Base-by-base conservation (phyloP, 2,329 filamentous ascomycete species). In the Laburnicola sp. region DNA sequence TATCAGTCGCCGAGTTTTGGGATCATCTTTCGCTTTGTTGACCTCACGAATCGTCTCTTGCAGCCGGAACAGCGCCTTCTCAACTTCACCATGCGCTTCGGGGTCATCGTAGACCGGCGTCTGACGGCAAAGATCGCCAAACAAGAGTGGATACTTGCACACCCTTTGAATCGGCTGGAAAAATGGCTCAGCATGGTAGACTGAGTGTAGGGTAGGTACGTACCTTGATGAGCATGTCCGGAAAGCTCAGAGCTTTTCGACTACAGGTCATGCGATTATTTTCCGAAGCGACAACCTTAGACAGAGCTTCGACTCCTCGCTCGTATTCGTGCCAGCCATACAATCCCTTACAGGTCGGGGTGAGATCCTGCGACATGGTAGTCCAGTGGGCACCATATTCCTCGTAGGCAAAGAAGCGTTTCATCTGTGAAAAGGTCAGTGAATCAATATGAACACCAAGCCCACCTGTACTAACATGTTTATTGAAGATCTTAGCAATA, bases 361-460 rank as follows among this genome's bases (percentile, higher is more conserved):
- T 83, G 31, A 95, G 76, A 57, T 96, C 90, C 57, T 88, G 85
- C 40, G 88, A 85, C 78, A 97, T 88, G 59, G 91, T 80, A 60
- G 95, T 90, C 71, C 94, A 96, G 67, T 93, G 93, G 45, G 88
- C 88, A 31, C 89, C 89, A 69, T 96, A 99, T 62, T 96, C 89
- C 74, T 96, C 89, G 68, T 99, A 99, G 43, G 87, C 80, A 66
- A 89, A 88, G 74, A 97, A 94, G 0, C 86, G 85, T 53, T 84
- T 82, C 75, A 95, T 86, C 89, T 96, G 35, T 57, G 10, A 45
- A 21, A 38, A 11, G 7, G 47, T 59, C 21, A 61, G 55, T 16
- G 16, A 16, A 16, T 16, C 16, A 16, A 16, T 55, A 60, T 76
- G 75, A 44, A 74, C 6, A 71, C 58, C 26, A 62, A 9, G 61